A percentile compares a stretch with the other conserved stretches of the same genome.
Conservation (phyloP, 2,329 filamentous ascomycete species). For the Neonectria punicea region DNA sequence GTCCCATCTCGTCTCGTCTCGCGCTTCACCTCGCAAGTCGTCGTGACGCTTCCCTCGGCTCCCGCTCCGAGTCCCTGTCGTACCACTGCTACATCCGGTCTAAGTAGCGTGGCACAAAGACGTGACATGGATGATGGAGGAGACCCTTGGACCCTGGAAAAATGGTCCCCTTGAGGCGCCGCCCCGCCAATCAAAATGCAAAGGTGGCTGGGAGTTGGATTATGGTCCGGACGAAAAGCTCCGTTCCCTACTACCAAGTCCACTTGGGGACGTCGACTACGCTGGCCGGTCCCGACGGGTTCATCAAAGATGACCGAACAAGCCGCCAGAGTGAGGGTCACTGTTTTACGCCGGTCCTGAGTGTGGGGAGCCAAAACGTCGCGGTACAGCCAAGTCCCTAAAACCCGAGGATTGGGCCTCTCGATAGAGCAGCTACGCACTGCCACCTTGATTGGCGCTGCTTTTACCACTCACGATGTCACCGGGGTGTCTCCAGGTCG, state of each 20-base stretch:
- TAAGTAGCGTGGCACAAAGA: slow-evolving; percentile 33
- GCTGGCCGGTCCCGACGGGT: slow-evolving; percentile 1
- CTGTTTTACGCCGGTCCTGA: slow-evolving; percentile 19
- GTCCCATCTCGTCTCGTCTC: neutral
- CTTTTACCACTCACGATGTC: slow-evolving; percentile 36
- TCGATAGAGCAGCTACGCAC: slow-evolving; percentile 22
- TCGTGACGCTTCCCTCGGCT: slow-evolving; percentile 20
- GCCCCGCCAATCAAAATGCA: slow-evolving; percentile 31
- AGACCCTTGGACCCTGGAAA: slow-evolving; percentile 39
- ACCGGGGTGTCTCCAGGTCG: slow-evolving; percentile 33
- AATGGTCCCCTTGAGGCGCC: slow-evolving; percentile 20
- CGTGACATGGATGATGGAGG: slow-evolving; percentile 13
- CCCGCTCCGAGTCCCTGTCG: slow-evolving; percentile 29
- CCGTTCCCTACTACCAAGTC: slow-evolving; percentile 30
- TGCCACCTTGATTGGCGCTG: slow-evolving; percentile 28
- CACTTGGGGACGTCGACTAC: slow-evolving; percentile 18
- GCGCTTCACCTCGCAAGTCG: slow-evolving; percentile 5
- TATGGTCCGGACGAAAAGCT: slow-evolving; percentile 36
- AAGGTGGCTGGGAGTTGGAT: slow-evolving; percentile 7
- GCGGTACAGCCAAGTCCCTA: slow-evolving; percentile 29
- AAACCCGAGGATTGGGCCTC: slow-evolving; percentile 31
- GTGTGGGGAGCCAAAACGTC: slow-evolving; percentile 29
- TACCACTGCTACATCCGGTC: slow-evolving; percentile 31
- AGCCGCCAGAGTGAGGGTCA: slow-evolving; percentile 6
- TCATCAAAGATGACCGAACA: slow-evolving; percentile 13